Conservation (phyloP, 106 monocot species). For the Apostasia shenzhenica region DNA sequence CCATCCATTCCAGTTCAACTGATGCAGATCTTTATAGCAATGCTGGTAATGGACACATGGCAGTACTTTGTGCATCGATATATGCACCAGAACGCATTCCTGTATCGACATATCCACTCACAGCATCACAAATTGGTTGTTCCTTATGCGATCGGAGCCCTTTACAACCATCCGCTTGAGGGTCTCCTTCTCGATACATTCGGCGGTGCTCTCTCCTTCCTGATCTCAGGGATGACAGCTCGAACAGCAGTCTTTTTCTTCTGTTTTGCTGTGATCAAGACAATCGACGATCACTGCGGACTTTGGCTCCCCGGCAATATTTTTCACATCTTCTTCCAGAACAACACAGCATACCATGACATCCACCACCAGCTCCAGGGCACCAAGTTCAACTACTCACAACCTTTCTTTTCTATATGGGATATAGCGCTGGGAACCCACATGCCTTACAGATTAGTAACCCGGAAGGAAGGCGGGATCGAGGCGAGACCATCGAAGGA, state of each 20-base stretch:
- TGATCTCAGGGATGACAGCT: slow-evolving; percentile 11
- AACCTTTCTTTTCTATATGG: slow-evolving; percentile 22
- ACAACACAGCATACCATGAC: slow-evolving; percentile 10
- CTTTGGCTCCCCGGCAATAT: slow-evolving; percentile 10
- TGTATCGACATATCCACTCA: slow-evolving; percentile 61
- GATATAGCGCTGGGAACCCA: slow-evolving; percentile 17
- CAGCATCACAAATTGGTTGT: slow-evolving; percentile 9
- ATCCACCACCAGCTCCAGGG: slow-evolving; percentile 18
- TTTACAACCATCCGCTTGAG: slow-evolving; percentile 9
- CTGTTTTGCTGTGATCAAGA: slow-evolving; percentile 3
- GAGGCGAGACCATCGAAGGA: slow-evolving; percentile 7
- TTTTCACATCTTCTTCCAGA: slow-evolving; percentile 9
- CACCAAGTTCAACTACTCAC: slow-evolving; percentile 15
- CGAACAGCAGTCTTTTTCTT: slow-evolving; percentile 12
- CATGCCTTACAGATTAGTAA: slow-evolving; percentile 14
- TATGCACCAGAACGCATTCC: slow-evolving; percentile 88
- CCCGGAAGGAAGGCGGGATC: slow-evolving; percentile 9
- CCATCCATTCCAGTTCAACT: slow-evolving; percentile 32
- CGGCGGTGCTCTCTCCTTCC: slow-evolving; percentile 5
- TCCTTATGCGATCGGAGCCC: slow-evolving; percentile 7
- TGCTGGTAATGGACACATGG: slow-evolving; percentile 88
- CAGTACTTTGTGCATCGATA: slow-evolving; percentile 86
- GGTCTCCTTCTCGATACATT: slow-evolving; percentile 6
- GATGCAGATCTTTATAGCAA: slow-evolving; percentile 60
- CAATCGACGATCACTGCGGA: slow-evolving; percentile 9